Conservation (phyloP, 371 early-diverging fungal genomes). For the Mortierella sp. region DNA sequence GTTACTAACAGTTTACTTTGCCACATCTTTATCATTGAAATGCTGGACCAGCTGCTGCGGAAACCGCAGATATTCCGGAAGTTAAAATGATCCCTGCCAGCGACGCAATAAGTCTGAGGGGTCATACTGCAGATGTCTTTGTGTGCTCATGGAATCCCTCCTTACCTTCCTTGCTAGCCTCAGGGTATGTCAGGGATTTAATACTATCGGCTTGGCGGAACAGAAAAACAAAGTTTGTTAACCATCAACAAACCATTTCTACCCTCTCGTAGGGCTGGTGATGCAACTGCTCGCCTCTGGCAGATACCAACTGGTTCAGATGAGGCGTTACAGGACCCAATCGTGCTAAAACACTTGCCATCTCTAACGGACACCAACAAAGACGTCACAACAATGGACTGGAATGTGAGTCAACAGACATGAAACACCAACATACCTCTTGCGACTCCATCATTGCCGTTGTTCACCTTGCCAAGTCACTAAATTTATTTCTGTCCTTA, state of each 20-base stretch:
- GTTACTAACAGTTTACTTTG: not conserved
- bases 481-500: not conserved
- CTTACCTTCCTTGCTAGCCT: conserved; percentile 76
- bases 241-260: not conserved
- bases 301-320: conserved; percentile 61
- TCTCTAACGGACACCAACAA: conserved; percentile 66
- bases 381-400: conserved; percentile 90
- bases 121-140: conserved; percentile 83
- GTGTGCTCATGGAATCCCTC: conserved; percentile 90
- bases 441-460: no score
- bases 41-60: conserved; percentile 16
- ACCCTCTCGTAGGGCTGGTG: conserved; percentile 71
- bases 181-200: conserved; percentile 70
- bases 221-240: not conserved
- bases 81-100: conserved; percentile 49
- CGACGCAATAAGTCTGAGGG: conserved; percentile 64
- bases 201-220: conserved; percentile 1
- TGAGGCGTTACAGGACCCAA: conserved; percentile 59
- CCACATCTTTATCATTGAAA: not conserved
- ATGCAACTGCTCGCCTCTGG: conserved; percentile 93
- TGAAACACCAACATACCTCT: not conserved
- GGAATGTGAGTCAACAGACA: conserved; percentile 79
- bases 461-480: not conserved
- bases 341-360: conserved; percentile 71
- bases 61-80: conserved; percentile 20